Conservation (phyloP, 148 eudicot species). For the Spergularia bocconei region DNA sequence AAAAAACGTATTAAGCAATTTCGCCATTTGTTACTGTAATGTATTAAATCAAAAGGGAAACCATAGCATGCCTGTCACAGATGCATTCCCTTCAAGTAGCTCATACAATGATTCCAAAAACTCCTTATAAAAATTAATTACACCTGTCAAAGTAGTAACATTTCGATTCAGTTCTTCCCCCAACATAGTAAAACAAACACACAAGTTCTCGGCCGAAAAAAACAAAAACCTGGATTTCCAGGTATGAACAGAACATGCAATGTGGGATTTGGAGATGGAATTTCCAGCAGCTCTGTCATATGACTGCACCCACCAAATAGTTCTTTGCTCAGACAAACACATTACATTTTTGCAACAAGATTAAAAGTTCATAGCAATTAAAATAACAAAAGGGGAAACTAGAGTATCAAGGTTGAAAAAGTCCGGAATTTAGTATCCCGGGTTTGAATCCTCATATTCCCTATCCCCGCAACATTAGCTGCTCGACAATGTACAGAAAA, state of each 20-base stretch:
- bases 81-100: conserved; percentile 68
- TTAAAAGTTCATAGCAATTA: not conserved
- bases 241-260: conserved; percentile 73
- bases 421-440: no score
- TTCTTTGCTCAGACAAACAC: no score
- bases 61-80: conserved; percentile 67
- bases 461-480: no score
- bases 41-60: conserved; percentile 16
- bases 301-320: conserved; percentile 39
- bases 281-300: conserved; percentile 71
- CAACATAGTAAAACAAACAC: not conserved
- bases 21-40: not conserved
- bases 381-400: not conserved
- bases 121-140: conserved; percentile 64
- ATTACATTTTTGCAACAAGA: not conserved
- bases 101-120: conserved; percentile 80
- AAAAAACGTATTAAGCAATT: conserved; percentile 25
- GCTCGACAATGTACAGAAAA: no score
- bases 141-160: conserved; percentile 41
- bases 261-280: conserved; percentile 52
- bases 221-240: conserved; percentile 78
- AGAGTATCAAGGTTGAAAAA: no score
- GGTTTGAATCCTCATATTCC: no score
- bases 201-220: no score
- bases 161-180: conserved; percentile 11